These are phyloP conservation scores for Apiotrichum brassicae DNA, from an alignment of 1,284 basidiomycete genomes.

Conservation along the genomic window DNA sequence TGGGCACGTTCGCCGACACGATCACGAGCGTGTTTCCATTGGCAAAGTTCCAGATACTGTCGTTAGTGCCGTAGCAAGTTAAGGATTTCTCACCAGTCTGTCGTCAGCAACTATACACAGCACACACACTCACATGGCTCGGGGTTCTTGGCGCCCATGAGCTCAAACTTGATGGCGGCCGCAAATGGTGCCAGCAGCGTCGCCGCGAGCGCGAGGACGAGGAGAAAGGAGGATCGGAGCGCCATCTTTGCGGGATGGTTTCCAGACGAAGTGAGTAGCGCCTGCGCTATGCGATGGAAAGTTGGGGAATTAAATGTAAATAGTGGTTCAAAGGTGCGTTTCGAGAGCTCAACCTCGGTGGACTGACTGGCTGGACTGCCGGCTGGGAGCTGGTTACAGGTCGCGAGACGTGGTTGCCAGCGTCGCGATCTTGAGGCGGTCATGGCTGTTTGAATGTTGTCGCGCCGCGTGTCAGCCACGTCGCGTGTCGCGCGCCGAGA, in stretches of 20 bases:
- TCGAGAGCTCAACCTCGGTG: too few relatives aligned
- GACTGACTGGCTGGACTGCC: too few relatives aligned
- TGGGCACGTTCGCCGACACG: conserved; percentile 83
- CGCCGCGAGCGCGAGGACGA: conserved; percentile 18
- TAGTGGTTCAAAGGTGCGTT: too few relatives aligned
- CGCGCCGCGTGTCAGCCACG: too few relatives aligned
- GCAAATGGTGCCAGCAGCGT: conserved; percentile 16
- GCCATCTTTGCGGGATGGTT: conserved; percentile 8
- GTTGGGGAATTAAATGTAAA: background rate
- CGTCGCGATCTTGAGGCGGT: too few relatives aligned
- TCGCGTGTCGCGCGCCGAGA: too few relatives aligned
- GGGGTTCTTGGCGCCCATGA: conserved; percentile 64
- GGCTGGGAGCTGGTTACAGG: too few relatives aligned
- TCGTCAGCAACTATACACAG: background rate
- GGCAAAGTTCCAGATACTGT: conserved; percentile 90
- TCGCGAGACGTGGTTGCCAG: too few relatives aligned
- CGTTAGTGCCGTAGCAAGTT: conserved; percentile 35
- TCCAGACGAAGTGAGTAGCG: background rate
- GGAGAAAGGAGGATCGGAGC: conserved; percentile 11
- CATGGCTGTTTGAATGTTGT: too few relatives aligned
- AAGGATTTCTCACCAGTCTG: conserved; percentile 41
- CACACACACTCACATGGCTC: conserved; percentile 49
- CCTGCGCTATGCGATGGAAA: background rate
- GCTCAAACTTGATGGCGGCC: conserved; percentile 72
- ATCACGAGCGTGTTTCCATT: conserved; percentile 79